phyloP scores from a whole-genome alignment of 2,329 filamentous ascomycete species.

The Cercospora zeina region DNA sequence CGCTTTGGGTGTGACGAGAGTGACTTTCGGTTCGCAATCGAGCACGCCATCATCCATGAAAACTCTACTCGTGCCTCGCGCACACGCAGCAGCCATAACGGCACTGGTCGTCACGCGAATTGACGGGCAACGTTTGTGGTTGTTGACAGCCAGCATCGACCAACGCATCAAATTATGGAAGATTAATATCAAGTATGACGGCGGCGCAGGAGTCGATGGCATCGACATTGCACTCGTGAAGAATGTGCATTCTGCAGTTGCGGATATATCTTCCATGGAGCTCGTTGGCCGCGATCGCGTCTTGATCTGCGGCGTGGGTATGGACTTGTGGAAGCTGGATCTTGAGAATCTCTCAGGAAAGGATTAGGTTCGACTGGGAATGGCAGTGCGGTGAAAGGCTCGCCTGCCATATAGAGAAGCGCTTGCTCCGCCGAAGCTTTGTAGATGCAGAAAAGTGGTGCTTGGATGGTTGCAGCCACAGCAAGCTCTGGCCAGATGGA shows the following conservation, averaged over 20 bases:
- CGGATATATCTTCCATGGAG: conserved; percentile 57
- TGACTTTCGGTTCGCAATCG: not conserved
- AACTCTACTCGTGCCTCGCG: conserved; percentile 53
- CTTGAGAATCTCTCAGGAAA: not conserved
- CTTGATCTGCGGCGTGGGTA: conserved; percentile 53
- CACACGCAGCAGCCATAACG: conserved; percentile 73
- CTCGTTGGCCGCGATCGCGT: conserved; percentile 32
- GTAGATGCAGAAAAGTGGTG: not conserved
- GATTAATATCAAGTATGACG: conserved; percentile 33
- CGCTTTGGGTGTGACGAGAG: conserved; percentile 63
- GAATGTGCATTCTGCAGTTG: conserved; percentile 51
- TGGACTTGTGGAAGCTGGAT: conserved; percentile 46
- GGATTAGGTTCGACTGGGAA: too few relatives aligned
- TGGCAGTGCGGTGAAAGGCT: not conserved
- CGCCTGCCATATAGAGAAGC: not conserved
- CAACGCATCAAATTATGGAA: conserved; percentile 53
- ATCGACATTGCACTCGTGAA: conserved; percentile 39
- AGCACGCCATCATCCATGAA: conserved; percentile 3
- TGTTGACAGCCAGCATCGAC: conserved; percentile 47
- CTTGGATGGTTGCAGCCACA: not conserved
- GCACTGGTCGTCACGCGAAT: conserved; percentile 47
- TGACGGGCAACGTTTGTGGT: not conserved
- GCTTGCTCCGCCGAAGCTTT: not conserved
- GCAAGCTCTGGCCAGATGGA: not conserved
- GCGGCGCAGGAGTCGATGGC: conserved; percentile 34